Base-by-base conservation (phyloP, 441 rosid species). In the Erodium texanum region DNA sequence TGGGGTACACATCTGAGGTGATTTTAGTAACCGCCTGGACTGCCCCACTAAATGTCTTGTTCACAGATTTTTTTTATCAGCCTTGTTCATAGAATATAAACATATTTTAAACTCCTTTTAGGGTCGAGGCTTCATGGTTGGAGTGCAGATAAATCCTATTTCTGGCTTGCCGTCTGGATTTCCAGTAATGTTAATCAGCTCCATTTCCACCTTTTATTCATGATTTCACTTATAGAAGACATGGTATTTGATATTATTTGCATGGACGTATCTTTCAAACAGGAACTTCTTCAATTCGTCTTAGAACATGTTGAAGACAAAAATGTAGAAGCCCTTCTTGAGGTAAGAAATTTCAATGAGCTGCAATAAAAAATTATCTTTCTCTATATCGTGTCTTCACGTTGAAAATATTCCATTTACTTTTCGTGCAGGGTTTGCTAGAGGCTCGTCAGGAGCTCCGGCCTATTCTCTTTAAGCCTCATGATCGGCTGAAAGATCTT, bases 81-180 rank as follows among this genome's bases (percentile, higher is more conserved):
- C 29, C 29, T 27, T 27, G 29, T 8, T 38, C 43, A 38, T 38
- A 50, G 65, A 45, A 70, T 71, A 34, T 66, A 65, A 70, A 64
- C 27, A 32, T 23, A 45, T 27, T 74, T 73, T 68, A 43, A 64
- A 67, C 73, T 77, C 74, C 73, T 77, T 78, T 76, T 82, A 94
- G 99, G 97, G 97, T 52, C 83, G 89, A 86, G 99, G 99, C 68
- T 94, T 94, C 89, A 94, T 94, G 99, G 99, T 94, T 78, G 97
- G 99, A 64, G 99, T 94, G 83, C 80, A 88, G 68, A 83, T 94
- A 80, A 94, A 86, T 87, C 94, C 97, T 66, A 32, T 94, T 71
- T 64, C 90, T 54, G 96, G 89, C 84, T 81, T 94, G 86, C 97
- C 99, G 74, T 84, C 97, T 71, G 93, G 93, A 77, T 87, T 87